These are phyloP conservation scores for Polysphondylium violaceum DNA, from an alignment of 78 protist species.

Conservation along the genomic window DNA sequence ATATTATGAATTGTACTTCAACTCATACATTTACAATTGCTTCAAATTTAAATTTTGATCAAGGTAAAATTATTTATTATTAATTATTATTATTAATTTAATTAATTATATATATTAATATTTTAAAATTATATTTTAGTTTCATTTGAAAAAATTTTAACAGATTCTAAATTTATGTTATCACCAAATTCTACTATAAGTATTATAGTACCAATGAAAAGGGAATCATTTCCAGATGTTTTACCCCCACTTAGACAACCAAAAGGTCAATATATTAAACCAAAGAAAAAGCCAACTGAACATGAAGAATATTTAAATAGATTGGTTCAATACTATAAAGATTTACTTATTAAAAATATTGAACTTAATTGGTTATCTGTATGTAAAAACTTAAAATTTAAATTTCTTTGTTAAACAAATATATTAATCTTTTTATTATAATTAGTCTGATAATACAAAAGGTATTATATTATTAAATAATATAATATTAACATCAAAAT, in stretches of 20 bases:
- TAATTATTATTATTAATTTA: neutral
- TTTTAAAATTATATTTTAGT: neutral
- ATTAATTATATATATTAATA: neutral
- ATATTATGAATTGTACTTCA: conserved; percentile 46
- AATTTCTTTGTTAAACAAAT: neutral
- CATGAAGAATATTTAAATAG: conserved; percentile 73
- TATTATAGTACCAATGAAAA: conserved; percentile 54
- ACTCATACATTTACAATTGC: conserved; percentile 60
- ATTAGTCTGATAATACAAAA: conserved; percentile 43
- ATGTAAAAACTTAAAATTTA: neutral
- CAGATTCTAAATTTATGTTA: conserved; percentile 20
- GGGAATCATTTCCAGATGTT: conserved; percentile 69
- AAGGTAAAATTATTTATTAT: too few relatives aligned
- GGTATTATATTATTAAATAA: conserved; percentile 37
- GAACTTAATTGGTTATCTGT: conserved; percentile 54
- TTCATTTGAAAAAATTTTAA: neutral
- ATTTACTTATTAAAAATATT: conserved; percentile 41
- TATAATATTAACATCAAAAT: conserved; percentile 33
- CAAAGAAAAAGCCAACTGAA: conserved; percentile 71
- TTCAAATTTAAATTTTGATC: neutral
- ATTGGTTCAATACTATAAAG: conserved; percentile 65
- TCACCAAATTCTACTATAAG: conserved; percentile 67
- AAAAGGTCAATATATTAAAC: conserved; percentile 82
- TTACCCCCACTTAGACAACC: conserved; percentile 72
- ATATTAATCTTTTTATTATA: neutral